A percentile compares a stretch with the other conserved stretches of the same genome.
Evolutionary conservation across 1,139 yeast genomes (phyloP).

Genomic region (Groenewaldozyma auringiensis): DNA sequence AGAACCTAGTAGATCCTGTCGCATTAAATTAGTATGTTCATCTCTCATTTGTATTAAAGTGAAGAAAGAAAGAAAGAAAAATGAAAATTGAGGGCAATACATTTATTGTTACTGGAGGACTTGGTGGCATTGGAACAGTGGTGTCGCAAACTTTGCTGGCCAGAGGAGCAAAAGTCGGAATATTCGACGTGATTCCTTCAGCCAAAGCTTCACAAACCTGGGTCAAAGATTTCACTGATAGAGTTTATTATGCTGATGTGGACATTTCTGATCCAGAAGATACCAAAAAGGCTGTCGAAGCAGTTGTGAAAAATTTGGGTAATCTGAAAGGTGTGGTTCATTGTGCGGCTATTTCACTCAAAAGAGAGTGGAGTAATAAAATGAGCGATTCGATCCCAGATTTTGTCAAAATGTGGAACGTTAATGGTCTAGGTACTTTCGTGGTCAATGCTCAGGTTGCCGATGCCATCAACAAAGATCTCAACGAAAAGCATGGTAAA

Average conservation of each 20-base stretch:
- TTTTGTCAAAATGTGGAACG: slow-evolving; percentile 15
- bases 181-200: slow-evolving; percentile 9
- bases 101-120: slow-evolving; percentile 14
- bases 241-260: slow-evolving; percentile 5
- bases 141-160: slow-evolving; percentile 7
- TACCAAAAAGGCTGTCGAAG: slow-evolving; percentile 3
- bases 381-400: slow-evolving; percentile 15
- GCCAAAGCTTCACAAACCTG: neutral
- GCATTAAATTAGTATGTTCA: no score
- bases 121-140: slow-evolving; percentile 12
- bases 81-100: slow-evolving; percentile 11
- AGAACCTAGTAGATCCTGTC: no score
- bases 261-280: slow-evolving; percentile 8
- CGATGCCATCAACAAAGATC: slow-evolving; percentile 16
- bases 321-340: slow-evolving; percentile 15
- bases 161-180: slow-evolving; percentile 9
- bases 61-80: no score
- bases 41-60: no score
- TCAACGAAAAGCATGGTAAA: slow-evolving; percentile 9
- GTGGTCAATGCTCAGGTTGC: slow-evolving; percentile 17
- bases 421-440: slow-evolving; percentile 17
- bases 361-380: slow-evolving; percentile 15
- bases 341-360: neutral
- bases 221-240: neutral
- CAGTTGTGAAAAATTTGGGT: slow-evolving; percentile 8